Conservation (phyloP, 2,329 filamentous ascomycete species). For the Talaromyces sp. region DNA sequence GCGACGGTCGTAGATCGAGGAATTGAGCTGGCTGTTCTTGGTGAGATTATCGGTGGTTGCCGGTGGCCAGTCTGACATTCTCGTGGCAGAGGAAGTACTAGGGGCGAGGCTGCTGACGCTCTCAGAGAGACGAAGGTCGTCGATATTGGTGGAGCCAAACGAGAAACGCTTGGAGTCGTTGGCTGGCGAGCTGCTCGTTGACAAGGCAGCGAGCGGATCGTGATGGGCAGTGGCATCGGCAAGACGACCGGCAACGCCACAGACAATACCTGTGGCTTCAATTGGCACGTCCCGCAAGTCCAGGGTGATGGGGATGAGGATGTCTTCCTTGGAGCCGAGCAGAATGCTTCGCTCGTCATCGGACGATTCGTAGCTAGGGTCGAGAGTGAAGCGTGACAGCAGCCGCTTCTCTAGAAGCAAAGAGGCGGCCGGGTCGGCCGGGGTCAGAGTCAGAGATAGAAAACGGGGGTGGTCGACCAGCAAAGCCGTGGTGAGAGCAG, state of each 20-base stretch:
- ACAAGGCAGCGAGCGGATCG: slow-evolving; percentile 32
- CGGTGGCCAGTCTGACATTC: slow-evolving; percentile 3
- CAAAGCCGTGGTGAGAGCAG: slow-evolving; percentile 32
- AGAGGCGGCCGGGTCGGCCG: slow-evolving; percentile 41
- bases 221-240: slow-evolving; percentile 59
- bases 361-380: slow-evolving; percentile 33
- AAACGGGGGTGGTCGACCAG: slow-evolving; percentile 42
- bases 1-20: not conserved
- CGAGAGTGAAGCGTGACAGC: slow-evolving; percentile 64
- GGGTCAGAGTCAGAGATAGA: slow-evolving; percentile 42
- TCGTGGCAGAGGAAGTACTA: slow-evolving; percentile 7
- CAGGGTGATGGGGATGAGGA: slow-evolving; percentile 78
- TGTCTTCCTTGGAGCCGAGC: slow-evolving; percentile 64
- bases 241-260: slow-evolving; percentile 79
- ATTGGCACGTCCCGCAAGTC: slow-evolving; percentile 75
- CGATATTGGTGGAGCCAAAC: slow-evolving; percentile 14
- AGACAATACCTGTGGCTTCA: slow-evolving; percentile 91
- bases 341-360: slow-evolving; percentile 58
- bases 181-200: slow-evolving; percentile 13
- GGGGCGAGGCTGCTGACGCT: slow-evolving; percentile 11
- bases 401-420: slow-evolving; percentile 41
- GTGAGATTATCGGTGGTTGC: not conserved
- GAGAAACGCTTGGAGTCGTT: slow-evolving; percentile 12
- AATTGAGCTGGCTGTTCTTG: not conserved
- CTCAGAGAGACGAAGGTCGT: slow-evolving; percentile 12